These are phyloP conservation scores for Phoma sp. DNA, from an alignment of 2,329 filamentous ascomycete species.

Conservation along the genomic window DNA sequence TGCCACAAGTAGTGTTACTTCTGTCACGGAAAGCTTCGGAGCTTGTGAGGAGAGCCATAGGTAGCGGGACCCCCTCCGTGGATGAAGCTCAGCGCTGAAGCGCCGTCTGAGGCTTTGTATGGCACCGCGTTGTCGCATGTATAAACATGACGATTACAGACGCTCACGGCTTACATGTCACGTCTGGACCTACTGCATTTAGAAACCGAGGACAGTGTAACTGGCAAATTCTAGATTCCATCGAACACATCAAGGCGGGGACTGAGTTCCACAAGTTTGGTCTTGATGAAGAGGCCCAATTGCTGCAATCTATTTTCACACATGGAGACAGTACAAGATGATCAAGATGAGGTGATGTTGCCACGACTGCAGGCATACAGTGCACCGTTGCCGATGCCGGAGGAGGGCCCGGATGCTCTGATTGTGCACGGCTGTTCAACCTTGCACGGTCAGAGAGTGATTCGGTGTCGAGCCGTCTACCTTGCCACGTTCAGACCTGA, in stretches of 20 bases:
- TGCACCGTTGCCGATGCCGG: constrained; percentile 5
- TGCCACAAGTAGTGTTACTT: not conserved
- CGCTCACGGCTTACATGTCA: not conserved
- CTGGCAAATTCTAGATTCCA: not conserved
- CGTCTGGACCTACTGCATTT: not conserved
- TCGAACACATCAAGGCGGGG: too few relatives aligned
- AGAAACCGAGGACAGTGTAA: too few relatives aligned
- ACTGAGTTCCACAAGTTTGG: not conserved
- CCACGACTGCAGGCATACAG: not conserved
- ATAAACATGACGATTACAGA: not conserved
- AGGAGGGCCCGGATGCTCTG: not conserved
- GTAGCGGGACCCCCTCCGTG: constrained; percentile 7
- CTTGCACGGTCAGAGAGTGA: constrained; percentile 4
- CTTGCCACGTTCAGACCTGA: constrained; percentile 2
- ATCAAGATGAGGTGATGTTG: not conserved
- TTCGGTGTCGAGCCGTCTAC: constrained; percentile 1
- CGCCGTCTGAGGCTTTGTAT: not conserved
- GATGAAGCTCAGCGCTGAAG: not conserved
- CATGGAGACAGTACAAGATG: not conserved
- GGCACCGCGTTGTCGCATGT: not conserved
- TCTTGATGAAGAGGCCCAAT: not conserved
- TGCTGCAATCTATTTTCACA: not conserved
- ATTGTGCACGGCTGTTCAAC: constrained; percentile 1
- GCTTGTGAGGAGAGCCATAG: constrained; percentile 18
- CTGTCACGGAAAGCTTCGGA: constrained; percentile 8